Conservation (phyloP, 139 green algal species). For the Closterium sp. region DNA sequence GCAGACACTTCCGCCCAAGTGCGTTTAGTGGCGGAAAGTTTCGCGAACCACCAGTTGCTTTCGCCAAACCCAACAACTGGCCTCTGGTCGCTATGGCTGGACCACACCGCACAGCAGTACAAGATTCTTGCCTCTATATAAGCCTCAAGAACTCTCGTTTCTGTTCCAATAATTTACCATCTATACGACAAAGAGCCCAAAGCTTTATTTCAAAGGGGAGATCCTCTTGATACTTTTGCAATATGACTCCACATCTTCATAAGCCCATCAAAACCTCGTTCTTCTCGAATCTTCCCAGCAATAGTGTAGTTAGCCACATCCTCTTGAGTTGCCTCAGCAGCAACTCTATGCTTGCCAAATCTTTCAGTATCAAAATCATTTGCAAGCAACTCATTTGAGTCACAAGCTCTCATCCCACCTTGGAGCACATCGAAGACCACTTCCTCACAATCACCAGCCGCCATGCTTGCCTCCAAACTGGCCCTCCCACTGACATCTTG, state of each 20-base stretch:
- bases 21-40: too few relatives aligned
- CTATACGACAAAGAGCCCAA: too few relatives aligned
- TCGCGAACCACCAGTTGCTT: neutral
- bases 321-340: neutral
- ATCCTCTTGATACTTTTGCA: neutral
- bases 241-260: neutral
- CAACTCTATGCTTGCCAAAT: neutral
- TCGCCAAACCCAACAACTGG: neutral
- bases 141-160: neutral
- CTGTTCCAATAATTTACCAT: too few relatives aligned
- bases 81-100: neutral
- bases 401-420: neutral
- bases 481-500: neutral
- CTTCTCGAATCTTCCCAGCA: neutral
- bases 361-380: neutral
- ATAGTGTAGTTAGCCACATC: neutral
- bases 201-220: neutral
- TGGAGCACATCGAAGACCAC: neutral
- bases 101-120: neutral
- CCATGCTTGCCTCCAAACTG: neutral
- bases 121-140: neutral
- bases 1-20: too few relatives aligned
- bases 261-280: neutral
- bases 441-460: neutral
- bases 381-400: neutral